Evolutionary conservation across 345 rosid genomes (phyloP).

Genomic region (Abelmoschus esculentus): DNA sequence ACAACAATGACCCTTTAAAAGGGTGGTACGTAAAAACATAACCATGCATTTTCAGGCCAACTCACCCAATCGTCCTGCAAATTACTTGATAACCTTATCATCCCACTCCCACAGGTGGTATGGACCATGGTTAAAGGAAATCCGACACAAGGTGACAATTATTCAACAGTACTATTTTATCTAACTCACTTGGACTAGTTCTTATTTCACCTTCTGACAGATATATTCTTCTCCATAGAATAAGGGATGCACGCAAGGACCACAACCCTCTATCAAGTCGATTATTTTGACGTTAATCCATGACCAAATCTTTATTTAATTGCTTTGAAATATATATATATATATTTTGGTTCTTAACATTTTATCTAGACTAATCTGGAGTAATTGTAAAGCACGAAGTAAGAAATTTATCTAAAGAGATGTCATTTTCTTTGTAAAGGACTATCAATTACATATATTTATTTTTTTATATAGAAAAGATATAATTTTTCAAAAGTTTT

Average conservation of each 20-base stretch:
- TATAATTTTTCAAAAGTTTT: too few relatives aligned
- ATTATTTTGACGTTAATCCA: not conserved
- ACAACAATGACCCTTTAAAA: conserved; percentile 11
- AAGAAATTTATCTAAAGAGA: too few relatives aligned
- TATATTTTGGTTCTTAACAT: too few relatives aligned
- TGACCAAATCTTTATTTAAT: not conserved
- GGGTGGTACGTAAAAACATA: conserved; percentile 9
- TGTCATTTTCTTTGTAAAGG: too few relatives aligned
- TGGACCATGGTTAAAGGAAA: conserved; percentile 13
- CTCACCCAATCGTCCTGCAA: not conserved
- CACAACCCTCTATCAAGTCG: not conserved
- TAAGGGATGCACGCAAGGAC: not conserved
- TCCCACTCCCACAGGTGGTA: conserved; percentile 6
- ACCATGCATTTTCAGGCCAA: conserved; percentile 6
- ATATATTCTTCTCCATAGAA: not conserved
- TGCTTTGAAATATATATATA: too few relatives aligned
- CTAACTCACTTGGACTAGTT: conserved; percentile 5
- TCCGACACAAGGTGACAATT: not conserved
- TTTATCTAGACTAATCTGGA: too few relatives aligned
- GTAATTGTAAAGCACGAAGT: too few relatives aligned
- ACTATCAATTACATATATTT: too few relatives aligned
- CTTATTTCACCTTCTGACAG: not conserved
- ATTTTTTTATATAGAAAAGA: too few relatives aligned
- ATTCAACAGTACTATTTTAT: conserved; percentile 1
- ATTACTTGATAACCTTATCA: conserved; percentile 11